Conservation (phyloP, 1,284 basidiomycete species). For the Austroboletus novae-zelandiae region DNA sequence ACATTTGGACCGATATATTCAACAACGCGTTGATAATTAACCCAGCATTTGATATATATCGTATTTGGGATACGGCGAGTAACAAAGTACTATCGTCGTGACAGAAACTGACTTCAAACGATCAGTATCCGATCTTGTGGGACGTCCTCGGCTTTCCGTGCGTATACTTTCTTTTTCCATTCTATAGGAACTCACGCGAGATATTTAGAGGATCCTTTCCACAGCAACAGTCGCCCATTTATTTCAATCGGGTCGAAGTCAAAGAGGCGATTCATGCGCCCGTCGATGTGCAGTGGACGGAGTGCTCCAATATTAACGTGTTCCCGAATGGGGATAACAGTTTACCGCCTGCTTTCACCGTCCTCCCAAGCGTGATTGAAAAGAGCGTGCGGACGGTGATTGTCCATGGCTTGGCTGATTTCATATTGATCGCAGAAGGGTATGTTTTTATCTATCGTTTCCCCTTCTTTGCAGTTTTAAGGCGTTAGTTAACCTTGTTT, state of each 20-base stretch:
- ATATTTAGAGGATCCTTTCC: constrained; percentile 56
- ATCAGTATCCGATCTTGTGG: constrained; percentile 58
- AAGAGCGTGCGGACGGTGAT: constrained; percentile 69
- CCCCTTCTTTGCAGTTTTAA: neutral
- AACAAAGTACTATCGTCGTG: fast-evolving
- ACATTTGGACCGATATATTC: constrained; percentile 65
- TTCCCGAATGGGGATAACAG: constrained; percentile 63
- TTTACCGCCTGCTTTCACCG: constrained; percentile 57
- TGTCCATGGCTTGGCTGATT: constrained; percentile 71
- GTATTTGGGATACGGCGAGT: constrained; percentile 65
- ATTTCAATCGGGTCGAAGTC: constrained; percentile 71
- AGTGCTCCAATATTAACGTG: constrained; percentile 60
- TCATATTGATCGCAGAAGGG: constrained; percentile 71
- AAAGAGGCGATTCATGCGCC: constrained; percentile 75
- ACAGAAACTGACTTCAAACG: constrained; percentile 12
- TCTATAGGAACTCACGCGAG: neutral
- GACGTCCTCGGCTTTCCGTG: constrained; percentile 78
- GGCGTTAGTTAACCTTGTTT: too few relatives aligned
- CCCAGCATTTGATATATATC: constrained; percentile 75
- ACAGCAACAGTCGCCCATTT: constrained; percentile 49
- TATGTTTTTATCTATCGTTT: constrained; percentile 29
- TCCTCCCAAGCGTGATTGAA: constrained; percentile 73
- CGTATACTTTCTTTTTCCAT: constrained; percentile 13
- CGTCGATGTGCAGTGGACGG: constrained; percentile 54
- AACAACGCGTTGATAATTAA: constrained; percentile 58